A percentile compares a stretch with the other conserved stretches of the same genome.
phyloP scores from a whole-genome alignment of 108 stramenopile genomes.

The Cyclotella baltica region DNA sequence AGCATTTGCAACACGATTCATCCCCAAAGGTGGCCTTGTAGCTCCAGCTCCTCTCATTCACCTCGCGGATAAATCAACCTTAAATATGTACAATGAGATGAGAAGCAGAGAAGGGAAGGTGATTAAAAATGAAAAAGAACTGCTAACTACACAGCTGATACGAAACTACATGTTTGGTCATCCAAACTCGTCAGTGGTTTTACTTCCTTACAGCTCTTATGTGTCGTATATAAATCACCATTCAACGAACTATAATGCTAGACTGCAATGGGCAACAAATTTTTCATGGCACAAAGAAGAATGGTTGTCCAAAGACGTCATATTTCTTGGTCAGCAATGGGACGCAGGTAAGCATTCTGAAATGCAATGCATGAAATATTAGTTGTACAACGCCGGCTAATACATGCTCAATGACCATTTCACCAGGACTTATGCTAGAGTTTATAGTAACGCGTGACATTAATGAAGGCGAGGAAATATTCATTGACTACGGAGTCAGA shows the following conservation, averaged over 20 bases:
- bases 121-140: conserved; percentile 31
- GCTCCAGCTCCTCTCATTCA: conserved; percentile 70
- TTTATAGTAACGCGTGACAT: conserved; percentile 63
- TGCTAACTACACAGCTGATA: conserved; percentile 59
- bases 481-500: conserved; percentile 58
- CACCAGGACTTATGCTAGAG: conserved; percentile 59
- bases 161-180: conserved; percentile 83
- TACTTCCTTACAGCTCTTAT: conserved; percentile 72
- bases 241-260: conserved; percentile 61
- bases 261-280: conserved; percentile 65
- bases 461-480: conserved; percentile 63
- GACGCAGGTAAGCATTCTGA: neutral
- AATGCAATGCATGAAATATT: neutral
- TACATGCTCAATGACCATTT: too few relatives aligned
- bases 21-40: conserved; percentile 63
- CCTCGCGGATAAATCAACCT: conserved; percentile 48
- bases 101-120: conserved; percentile 17
- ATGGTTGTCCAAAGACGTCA: conserved; percentile 60
- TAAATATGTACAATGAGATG: conserved; percentile 47
- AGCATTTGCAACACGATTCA: conserved; percentile 73
- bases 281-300: conserved; percentile 56
- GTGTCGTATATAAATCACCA: conserved; percentile 73
- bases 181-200: conserved; percentile 63
- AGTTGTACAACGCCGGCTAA: too few relatives aligned
- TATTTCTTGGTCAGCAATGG: conserved; percentile 46